Evolutionary conservation across 1,139 yeast genomes (phyloP).

Genomic region (Blastobotrys illinoisensis): DNA sequence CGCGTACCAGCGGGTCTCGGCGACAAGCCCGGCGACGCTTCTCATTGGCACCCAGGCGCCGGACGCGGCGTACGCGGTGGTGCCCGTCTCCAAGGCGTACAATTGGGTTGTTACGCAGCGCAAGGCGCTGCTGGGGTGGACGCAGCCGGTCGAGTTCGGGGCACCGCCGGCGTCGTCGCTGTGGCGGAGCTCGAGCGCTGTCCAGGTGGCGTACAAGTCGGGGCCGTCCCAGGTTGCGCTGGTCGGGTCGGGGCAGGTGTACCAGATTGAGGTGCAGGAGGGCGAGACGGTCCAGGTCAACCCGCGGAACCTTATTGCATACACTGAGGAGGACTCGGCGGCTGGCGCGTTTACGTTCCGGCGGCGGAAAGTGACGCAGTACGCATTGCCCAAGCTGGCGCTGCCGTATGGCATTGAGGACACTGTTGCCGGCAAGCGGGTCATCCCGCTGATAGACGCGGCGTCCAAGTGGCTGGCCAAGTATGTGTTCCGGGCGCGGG

Average conservation of each 20-base stretch:
- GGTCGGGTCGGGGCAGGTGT: slow-evolving; percentile 33
- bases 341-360: neutral
- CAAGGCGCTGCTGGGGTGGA: slow-evolving; percentile 33
- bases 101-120: slow-evolving; percentile 32
- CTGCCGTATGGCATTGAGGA: neutral
- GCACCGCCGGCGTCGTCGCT: slow-evolving; percentile 13
- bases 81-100: slow-evolving; percentile 12
- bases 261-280: slow-evolving; percentile 27
- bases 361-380: neutral
- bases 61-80: slow-evolving; percentile 10
- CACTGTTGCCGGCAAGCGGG: neutral
- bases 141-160: slow-evolving; percentile 15
- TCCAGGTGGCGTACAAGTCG: slow-evolving; percentile 3
- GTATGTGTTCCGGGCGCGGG: slow-evolving; percentile 3
- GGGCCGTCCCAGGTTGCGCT: slow-evolving; percentile 29
- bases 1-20: slow-evolving; percentile 23
- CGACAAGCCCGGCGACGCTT: slow-evolving; percentile 25
- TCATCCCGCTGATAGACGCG: neutral
- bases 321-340: slow-evolving; percentile 16
- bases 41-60: slow-evolving; percentile 15
- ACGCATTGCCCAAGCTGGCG: neutral
- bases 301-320: slow-evolving; percentile 32
- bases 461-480: slow-evolving; percentile 5
- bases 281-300: slow-evolving; percentile 29
- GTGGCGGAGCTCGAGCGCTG: neutral